Base-by-base conservation (phyloP, 225 moss, liverwort and hornwort genomes). In the Bryoerythrophyllum caledonicum region DNA sequence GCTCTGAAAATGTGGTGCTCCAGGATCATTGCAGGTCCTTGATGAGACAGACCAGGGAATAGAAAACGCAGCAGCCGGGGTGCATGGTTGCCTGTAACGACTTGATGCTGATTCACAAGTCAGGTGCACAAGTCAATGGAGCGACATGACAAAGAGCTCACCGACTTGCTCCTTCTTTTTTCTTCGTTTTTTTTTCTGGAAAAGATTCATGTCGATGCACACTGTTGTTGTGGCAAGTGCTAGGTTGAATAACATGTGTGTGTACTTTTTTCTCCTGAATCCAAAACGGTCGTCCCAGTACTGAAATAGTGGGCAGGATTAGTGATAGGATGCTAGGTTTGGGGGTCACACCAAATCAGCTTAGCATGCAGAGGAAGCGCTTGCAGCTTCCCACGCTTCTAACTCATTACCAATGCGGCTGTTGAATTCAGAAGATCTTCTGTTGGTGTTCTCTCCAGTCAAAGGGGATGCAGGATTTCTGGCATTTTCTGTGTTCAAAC, bases 261-360 rank as follows among this genome's bases (percentile, higher is more conserved):
- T 54, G 73, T 73, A 23, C 77, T 62, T 55, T 68, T 44, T 68
- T 38, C 38, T 68, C 77, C 73, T 73, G 77, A 61, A 63, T 56
- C 64, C n/a, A 75, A 64, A 46, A 30, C n/a, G 63, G 74, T 70
- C 70, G 44, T 63, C 37, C 61, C 13, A 48, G 79, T 38, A 65
- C 72, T 24, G 16, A 32, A 10, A 51, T 28, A 23, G 41, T 61
- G 62, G 24, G 24, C 67, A 40, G 32, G 30, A 67, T 61, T 79
- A 74, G 61, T 74, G 79, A 25, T 62, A n/a, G 52, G 68, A 79
- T 74, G 62, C 62, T 25, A 43, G 20, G 6, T 2, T 60, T 17
- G 13, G 23, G 32, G 32, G 1, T 60, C 21, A 28, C 30, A 57
- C 24, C 43, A 61, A 44, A 34, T 34, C 34, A 34, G n/a, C 20